A percentile compares a stretch with the other conserved stretches of the same genome.
Conservation (phyloP, 2,329 filamentous ascomycete species). For the Pseudocercospora eumusae region DNA sequence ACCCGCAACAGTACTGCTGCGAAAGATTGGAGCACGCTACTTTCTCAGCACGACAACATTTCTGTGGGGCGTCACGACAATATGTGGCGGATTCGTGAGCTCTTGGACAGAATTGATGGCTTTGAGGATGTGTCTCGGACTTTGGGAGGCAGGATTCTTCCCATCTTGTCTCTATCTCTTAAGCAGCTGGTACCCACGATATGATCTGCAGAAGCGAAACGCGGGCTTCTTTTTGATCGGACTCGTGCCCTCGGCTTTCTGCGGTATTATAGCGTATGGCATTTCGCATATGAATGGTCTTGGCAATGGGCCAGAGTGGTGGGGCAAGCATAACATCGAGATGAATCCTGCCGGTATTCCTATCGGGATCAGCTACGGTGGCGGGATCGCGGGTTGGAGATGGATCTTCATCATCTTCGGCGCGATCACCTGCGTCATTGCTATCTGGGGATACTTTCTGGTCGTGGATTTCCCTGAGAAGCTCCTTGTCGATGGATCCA, state of each 20-base stretch:
- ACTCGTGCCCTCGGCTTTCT: conserved; percentile 52
- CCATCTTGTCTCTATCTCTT: conserved; percentile 44
- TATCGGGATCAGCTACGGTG: conserved; percentile 42
- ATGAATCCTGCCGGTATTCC: background rate
- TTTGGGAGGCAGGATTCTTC: conserved; percentile 17
- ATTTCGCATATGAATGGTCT: conserved; percentile 45
- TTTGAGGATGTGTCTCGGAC: conserved; percentile 7
- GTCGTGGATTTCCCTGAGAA: conserved; percentile 22
- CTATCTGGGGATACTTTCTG: conserved; percentile 6
- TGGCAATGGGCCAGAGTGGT: conserved; percentile 11
- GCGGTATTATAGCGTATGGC: conserved; percentile 53
- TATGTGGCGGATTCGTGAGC: conserved; percentile 4
- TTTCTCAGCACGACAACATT: conserved; percentile 1
- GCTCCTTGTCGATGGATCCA: conserved; percentile 7
- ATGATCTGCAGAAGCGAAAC: conserved; percentile 42
- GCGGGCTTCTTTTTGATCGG: conserved; percentile 30
- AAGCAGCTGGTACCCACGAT: conserved; percentile 50
- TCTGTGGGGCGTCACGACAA: conserved; percentile 8
- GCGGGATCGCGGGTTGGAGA: conserved; percentile 26
- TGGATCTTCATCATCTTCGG: conserved; percentile 25
- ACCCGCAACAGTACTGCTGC: conserved; percentile 4
- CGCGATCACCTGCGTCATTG: conserved; percentile 5
- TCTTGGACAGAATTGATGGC: conserved; percentile 3
- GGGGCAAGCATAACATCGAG: conserved; percentile 36
- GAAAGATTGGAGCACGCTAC: background rate